Evolutionary conservation across 2,329 filamentous ascomycete species (phyloP).

Genomic region (Ceratocystis huliohia): DNA sequence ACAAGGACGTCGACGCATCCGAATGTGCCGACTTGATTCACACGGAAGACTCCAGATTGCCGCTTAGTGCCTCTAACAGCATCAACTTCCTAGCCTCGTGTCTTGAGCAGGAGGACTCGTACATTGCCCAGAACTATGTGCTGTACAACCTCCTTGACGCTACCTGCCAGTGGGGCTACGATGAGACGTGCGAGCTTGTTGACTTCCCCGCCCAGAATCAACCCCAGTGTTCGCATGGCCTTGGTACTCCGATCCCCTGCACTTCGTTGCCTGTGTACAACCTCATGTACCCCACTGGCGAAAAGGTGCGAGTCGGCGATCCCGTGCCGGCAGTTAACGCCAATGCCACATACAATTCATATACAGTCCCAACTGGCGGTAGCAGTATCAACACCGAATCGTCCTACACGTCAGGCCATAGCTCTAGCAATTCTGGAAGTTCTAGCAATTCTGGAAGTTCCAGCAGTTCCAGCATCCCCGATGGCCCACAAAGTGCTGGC

Average conservation of each 20-base stretch:
- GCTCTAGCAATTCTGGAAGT: neutral
- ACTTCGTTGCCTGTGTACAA: constrained; percentile 36
- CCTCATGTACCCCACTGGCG: constrained; percentile 39
- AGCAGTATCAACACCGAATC: neutral
- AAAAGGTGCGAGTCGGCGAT: constrained; percentile 24
- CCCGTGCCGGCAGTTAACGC: neutral
- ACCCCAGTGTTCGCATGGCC: constrained; percentile 35
- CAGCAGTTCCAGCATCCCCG: neutral
- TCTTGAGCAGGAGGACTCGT: constrained; percentile 33
- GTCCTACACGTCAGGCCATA: neutral
- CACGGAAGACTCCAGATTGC: constrained; percentile 37
- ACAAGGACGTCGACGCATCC: constrained; percentile 35
- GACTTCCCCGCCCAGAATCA: constrained; percentile 37
- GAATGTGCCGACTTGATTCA: constrained; percentile 40
- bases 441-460: neutral
- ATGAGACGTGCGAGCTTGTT: constrained; percentile 40
- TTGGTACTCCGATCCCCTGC: constrained; percentile 29
- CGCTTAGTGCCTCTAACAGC: constrained; percentile 43
- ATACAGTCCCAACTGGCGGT: neutral
- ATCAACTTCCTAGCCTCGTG: constrained; percentile 42
- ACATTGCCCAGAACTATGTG: constrained; percentile 40
- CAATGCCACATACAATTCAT: constrained; percentile 13
- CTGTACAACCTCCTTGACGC: constrained; percentile 43
- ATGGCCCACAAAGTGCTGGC: neutral
- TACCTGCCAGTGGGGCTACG: constrained; percentile 37